Evolutionary conservation across 192 early-diverging fungal species (phyloP), one percentile per base, ranked within the genome.

Genomic region (Radiomyces spectabilis): DNA sequence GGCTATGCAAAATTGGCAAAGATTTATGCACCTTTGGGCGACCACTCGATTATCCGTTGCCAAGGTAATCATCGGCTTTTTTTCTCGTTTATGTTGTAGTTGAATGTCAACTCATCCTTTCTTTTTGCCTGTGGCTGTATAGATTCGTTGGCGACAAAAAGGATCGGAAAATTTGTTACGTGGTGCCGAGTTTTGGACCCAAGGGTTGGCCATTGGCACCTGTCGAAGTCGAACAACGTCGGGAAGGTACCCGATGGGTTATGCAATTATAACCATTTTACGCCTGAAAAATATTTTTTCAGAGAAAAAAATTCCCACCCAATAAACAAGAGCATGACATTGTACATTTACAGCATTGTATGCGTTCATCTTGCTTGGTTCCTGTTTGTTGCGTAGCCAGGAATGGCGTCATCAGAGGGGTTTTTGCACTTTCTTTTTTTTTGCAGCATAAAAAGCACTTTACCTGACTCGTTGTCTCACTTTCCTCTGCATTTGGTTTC

Each of bases 1-100:
- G 94, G 95, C 75, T 98, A 40, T 78, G 85, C 1, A 82, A 77
- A 16, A 71, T 94, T 39, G 89, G 82, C 2, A 82, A 78, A 56
- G 62, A 76, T n/a, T 69, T 96, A 45, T 83, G 84, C 55, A 75
- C 79, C 13, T 81, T 73, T 50, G 80, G 85, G 22, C 88, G 86
- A 55, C 76, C 93, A 30, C 61, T 89, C 33, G 82, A 89, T 13
- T 80, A 86, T 44, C 92, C 92, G 2, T 59, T 76, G 41, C 86
- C 88, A 25, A 76, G 79, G 55, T 94, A 85, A 67, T n/a, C n/a
- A n/a, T n/a, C n/a, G n/a, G n/a, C n/a, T n/a, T n/a, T n/a, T n/a
- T n/a, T n/a, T n/a, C n/a, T n/a, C n/a, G n/a, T 52, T 45, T n/a
- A 12, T 21, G 1, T 29, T 13, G 16, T 52, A 7, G 37, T 29